phyloP scores from a whole-genome alignment of 768 basidiomycete species.

The Mycena capillaripes region DNA sequence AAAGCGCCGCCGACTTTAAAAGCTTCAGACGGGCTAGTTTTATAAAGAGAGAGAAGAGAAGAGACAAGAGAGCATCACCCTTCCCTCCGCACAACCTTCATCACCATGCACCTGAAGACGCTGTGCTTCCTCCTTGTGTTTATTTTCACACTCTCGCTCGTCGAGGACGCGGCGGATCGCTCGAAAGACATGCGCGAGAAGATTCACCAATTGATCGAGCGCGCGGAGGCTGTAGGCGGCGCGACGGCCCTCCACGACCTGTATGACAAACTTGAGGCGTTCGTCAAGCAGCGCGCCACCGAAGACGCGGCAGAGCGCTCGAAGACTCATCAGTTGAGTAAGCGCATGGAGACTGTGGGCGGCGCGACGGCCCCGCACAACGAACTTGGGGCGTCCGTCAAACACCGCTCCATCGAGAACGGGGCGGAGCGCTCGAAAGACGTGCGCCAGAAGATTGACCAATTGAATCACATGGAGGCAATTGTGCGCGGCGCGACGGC shows the following conservation, averaged over 20 bases:
- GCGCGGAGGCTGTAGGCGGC: constrained; percentile 35
- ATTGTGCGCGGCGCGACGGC: constrained; percentile 36
- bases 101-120: constrained; percentile 16
- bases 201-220: constrained; percentile 40
- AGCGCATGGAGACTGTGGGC: constrained; percentile 40
- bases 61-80: neutral
- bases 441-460: constrained; percentile 36
- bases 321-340: no score
- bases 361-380: no score
- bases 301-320: constrained; percentile 35
- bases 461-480: constrained; percentile 39
- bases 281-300: neutral
- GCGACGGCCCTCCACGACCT: no score
- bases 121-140: neutral
- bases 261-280: no score
- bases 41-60: no score
- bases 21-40: no score
- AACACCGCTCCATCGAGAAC: neutral
- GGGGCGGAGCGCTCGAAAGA: constrained; percentile 27
- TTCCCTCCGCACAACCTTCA: neutral
- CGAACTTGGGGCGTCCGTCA: constrained; percentile 9
- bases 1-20: no score
- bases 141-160: neutral
- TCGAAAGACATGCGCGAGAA: constrained; percentile 35
- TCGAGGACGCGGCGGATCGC: constrained; percentile 21